Evolutionary conservation across 2,329 filamentous ascomycete genomes (phyloP).

Genomic region (Passalora sequoiae): DNA sequence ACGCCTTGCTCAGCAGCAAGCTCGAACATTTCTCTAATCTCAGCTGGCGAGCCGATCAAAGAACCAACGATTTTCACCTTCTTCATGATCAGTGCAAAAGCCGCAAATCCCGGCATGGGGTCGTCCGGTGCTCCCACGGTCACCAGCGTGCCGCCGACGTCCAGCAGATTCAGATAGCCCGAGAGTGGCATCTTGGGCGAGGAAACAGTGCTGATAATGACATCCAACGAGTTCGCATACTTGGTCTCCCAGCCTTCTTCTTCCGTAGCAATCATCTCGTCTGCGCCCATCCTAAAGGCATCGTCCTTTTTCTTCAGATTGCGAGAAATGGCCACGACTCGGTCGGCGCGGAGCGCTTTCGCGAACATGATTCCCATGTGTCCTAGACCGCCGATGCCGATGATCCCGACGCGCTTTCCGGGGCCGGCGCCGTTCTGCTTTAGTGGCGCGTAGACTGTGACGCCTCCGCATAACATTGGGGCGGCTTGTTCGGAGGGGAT

Average conservation of each 20-base stretch:
- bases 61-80: constrained; percentile 44
- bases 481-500: constrained; percentile 51
- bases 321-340: constrained; percentile 63
- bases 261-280: constrained; percentile 52
- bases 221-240: constrained; percentile 49
- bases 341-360: constrained; percentile 63
- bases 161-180: constrained; percentile 57
- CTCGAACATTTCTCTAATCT: constrained; percentile 58
- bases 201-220: constrained; percentile 57
- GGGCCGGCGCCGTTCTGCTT: constrained; percentile 62
- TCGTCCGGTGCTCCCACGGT: constrained; percentile 63
- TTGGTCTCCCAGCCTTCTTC: constrained; percentile 56
- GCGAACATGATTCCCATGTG: constrained; percentile 69
- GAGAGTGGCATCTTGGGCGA: constrained; percentile 57
- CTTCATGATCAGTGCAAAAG: constrained; percentile 55
- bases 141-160: constrained; percentile 57
- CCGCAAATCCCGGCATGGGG: constrained; percentile 50
- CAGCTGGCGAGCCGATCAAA: constrained; percentile 49
- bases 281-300: constrained; percentile 58
- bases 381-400: constrained; percentile 58
- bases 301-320: constrained; percentile 55
- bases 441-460: constrained; percentile 68
- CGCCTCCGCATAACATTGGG: constrained; percentile 71
- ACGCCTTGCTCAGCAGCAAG: constrained; percentile 56
- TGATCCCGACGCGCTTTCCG: constrained; percentile 64